Evolutionary conservation across 768 basidiomycete species (phyloP).

Genomic region (Mrakia gelida): DNA sequence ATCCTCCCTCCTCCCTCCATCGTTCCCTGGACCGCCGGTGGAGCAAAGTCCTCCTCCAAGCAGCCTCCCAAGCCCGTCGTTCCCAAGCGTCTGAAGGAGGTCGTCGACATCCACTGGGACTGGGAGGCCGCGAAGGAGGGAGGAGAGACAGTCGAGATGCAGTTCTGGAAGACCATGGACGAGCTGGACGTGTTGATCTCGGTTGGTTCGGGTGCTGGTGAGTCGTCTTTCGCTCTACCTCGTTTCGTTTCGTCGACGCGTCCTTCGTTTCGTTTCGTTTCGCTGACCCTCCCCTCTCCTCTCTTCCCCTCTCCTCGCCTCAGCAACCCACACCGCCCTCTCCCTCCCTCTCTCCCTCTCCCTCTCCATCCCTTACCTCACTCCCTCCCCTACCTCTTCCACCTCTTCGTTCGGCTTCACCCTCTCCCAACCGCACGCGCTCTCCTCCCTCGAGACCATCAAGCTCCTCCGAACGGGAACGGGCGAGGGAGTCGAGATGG

Average conservation of each 20-base stretch:
- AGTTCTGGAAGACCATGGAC: slow-evolving; percentile 8
- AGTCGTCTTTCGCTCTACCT: not conserved
- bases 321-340: not conserved
- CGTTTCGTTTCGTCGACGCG: not conserved
- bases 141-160: not conserved
- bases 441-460: not conserved
- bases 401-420: not conserved
- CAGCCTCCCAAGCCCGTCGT: not conserved
- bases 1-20: slow-evolving; percentile 2
- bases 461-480: not conserved
- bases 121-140: not conserved
- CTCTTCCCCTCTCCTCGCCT: too few relatives aligned
- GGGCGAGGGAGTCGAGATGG: slow-evolving; percentile 8
- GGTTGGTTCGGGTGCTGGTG: too few relatives aligned
- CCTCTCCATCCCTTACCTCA: not conserved
- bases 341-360: slow-evolving; percentile 5
- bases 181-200: not conserved
- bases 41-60: not conserved
- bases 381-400: not conserved
- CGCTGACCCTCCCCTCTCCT: not conserved
- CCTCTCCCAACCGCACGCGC: not conserved
- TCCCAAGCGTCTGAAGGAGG: not conserved
- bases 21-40: not conserved
- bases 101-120: slow-evolving; percentile 1
- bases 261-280: too few relatives aligned